phyloP scores from a whole-genome alignment of 805 yeast species.

The Pichia membranifaciens region DNA sequence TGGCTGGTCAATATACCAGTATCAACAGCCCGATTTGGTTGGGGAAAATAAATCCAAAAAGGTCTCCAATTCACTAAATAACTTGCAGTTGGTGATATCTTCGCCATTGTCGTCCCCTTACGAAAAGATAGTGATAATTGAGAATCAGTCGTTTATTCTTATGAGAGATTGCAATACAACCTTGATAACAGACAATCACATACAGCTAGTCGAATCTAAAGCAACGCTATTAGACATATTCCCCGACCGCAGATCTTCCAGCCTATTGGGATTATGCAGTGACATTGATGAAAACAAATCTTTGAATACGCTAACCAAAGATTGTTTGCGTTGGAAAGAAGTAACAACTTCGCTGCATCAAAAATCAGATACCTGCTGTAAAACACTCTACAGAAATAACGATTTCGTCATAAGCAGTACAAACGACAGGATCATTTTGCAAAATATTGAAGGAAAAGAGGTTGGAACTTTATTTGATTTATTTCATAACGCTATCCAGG shows the following conservation, averaged over 20 bases:
- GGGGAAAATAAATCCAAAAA: background rate
- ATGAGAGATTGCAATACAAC: constrained; percentile 21
- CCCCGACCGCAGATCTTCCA: background rate
- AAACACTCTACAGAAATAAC: constrained; percentile 3
- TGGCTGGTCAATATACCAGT: constrained; percentile 29
- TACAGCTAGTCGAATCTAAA: constrained; percentile 8
- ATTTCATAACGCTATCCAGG: background rate
- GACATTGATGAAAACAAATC: background rate
- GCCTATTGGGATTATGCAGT: constrained; percentile 8
- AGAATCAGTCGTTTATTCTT: constrained; percentile 16
- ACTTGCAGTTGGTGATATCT: constrained; percentile 16
- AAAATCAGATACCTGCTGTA: background rate
- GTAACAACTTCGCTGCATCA: background rate
- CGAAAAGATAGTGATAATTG: constrained; percentile 15
- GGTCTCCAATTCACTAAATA: constrained; percentile 7
- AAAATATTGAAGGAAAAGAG: constrained; percentile 1
- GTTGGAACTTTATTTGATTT: constrained; percentile 10
- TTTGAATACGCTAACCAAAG: background rate
- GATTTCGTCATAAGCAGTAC: constrained; percentile 3
- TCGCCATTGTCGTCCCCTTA: constrained; percentile 22
- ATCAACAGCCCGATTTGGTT: background rate
- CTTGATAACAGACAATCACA: constrained; percentile 11
- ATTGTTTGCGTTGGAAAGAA: background rate
- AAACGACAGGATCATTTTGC: constrained; percentile 1
- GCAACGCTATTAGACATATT: background rate